phyloP scores from a whole-genome alignment of 1,139 yeast species.

The Kurtzmaniella quercitrusa region DNA sequence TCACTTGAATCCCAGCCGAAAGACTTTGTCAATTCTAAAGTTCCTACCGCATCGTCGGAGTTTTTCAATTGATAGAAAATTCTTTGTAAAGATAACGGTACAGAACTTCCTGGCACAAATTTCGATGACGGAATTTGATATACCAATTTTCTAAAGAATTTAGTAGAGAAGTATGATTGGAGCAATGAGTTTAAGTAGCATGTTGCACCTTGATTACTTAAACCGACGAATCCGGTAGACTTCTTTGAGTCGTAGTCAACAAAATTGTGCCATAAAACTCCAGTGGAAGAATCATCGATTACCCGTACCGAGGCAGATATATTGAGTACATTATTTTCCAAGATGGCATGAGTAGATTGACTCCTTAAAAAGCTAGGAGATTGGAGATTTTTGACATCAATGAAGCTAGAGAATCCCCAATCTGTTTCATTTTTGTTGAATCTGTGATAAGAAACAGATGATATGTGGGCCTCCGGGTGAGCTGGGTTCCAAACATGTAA shows the following conservation, averaged over 20 bases:
- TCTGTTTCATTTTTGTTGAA: slow-evolving; percentile 75
- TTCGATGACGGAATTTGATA: slow-evolving; percentile 81
- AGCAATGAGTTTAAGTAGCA: slow-evolving; percentile 89
- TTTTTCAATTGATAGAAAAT: slow-evolving; percentile 76
- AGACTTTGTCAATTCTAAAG: slow-evolving; percentile 80
- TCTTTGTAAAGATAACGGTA: slow-evolving; percentile 82
- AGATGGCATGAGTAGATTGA: slow-evolving; percentile 22
- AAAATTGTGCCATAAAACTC: slow-evolving; percentile 90
- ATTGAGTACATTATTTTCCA: slow-evolving; percentile 58
- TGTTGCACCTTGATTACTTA: slow-evolving; percentile 96
- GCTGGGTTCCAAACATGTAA: slow-evolving; percentile 81
- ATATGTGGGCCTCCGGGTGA: slow-evolving; percentile 56
- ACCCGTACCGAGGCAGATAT: slow-evolving; percentile 75
- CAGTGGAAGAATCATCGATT: slow-evolving; percentile 82
- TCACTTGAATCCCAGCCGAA: slow-evolving; percentile 98
- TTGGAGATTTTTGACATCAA: slow-evolving; percentile 51
- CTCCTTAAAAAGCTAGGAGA: slow-evolving; percentile 5
- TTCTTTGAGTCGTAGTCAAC: slow-evolving; percentile 81
- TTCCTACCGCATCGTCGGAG: slow-evolving; percentile 73
- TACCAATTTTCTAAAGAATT: slow-evolving; percentile 76
- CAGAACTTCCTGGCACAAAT: slow-evolving; percentile 48
- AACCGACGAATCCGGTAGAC: slow-evolving; percentile 87
- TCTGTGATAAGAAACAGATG: slow-evolving; percentile 76
- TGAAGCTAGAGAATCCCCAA: slow-evolving; percentile 91
- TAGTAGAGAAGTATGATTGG: slow-evolving; percentile 88